Evolutionary conservation across 2,329 filamentous ascomycete genomes (phyloP), one percentile per base, ranked within the genome.

Genomic region (Lomentospora prolificans): DNA sequence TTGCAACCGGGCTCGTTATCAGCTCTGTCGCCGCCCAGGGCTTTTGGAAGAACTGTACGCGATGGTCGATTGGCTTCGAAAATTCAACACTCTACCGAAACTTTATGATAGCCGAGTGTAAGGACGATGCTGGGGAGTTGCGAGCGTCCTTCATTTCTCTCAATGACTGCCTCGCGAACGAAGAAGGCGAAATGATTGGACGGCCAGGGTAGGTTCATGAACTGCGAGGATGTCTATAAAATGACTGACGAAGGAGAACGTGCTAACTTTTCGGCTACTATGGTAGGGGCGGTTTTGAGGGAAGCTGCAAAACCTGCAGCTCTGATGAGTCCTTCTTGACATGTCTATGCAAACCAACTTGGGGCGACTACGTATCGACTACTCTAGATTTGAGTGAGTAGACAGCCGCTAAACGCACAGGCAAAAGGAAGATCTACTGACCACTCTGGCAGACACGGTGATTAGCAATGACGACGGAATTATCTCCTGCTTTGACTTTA

Each of bases 101-200:
- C n/a, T 12, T 36, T 12, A 55, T 55, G 53, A 22, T 55, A 9
- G 53, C 53, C 30, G 30, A 55, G 31, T 55, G 53, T 17, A 17
- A 7, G 6, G 44, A 51, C 22, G n/a, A 36, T 9, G 14, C 14
- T 4, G 10, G n/a, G 3, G 39, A 27, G 30, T 12, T 9, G 12
- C 27, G 30, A 1, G 14, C 44, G 2, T 55, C 53, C 41, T 50
- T 55, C 30, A 30, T 55, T 9, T 31, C 44, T 3, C 27, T 55
- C n/a, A 51, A 28, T n/a, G 53, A 55, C 31, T 55, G 53, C 24
- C 24, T 55, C 12, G 28, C 46, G 28, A 55, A 55, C 30, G 10
- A 33, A 12, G 53, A 55, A 36, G 53, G 53, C 19, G 17, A 51
- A 22, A 24, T 55, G 7, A 22, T 41, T 12, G 39, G 17, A 14